These are phyloP conservation scores for Russula olivacea DNA, from an alignment of 768 basidiomycete species.

Conservation along the genomic window DNA sequence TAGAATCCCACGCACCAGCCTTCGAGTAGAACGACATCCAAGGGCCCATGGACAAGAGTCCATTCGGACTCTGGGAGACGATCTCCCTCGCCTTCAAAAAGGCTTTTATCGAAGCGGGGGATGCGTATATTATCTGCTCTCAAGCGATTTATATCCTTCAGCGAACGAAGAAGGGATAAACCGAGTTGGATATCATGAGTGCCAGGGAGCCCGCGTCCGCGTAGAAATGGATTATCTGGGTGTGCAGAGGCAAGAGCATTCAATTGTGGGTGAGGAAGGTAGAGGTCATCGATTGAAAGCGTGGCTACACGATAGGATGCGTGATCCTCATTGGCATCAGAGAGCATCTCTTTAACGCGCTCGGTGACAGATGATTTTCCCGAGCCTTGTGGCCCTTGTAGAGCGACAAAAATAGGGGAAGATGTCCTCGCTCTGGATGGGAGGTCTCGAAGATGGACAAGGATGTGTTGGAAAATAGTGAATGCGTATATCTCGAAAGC, in stretches of 20 bases:
- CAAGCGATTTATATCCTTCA: slow-evolving; percentile 40
- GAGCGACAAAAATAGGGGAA: slow-evolving; percentile 69
- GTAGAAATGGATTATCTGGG: slow-evolving; percentile 59
- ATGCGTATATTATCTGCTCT: slow-evolving; percentile 38
- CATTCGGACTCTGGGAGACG: slow-evolving; percentile 45
- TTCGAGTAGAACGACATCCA: slow-evolving; percentile 87
- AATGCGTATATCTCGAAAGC: slow-evolving; percentile 26
- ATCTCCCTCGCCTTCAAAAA: slow-evolving; percentile 79
- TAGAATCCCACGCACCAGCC: slow-evolving; percentile 95
- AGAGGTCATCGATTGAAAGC: slow-evolving; percentile 81
- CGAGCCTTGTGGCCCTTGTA: slow-evolving; percentile 93
- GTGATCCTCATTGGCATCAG: slow-evolving; percentile 36
- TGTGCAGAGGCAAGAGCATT: slow-evolving; percentile 47
- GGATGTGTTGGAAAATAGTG: slow-evolving; percentile 38
- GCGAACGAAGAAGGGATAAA: slow-evolving; percentile 40
- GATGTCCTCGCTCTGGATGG: slow-evolving; percentile 6
- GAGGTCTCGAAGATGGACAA: slow-evolving; percentile 31
- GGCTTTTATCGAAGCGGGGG: slow-evolving; percentile 85
- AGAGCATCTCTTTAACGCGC: slow-evolving; percentile 40
- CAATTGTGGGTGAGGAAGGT: slow-evolving; percentile 65
- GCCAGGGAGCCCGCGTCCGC: slow-evolving; percentile 87
- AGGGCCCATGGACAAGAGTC: slow-evolving; percentile 40
- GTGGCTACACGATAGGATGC: slow-evolving; percentile 48
- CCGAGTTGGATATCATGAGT: slow-evolving; percentile 83
- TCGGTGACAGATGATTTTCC: slow-evolving; percentile 82